Base-by-base conservation (phyloP, 2,329 filamentous ascomycete genomes). In the Paracoccidioides brasiliensis region DNA sequence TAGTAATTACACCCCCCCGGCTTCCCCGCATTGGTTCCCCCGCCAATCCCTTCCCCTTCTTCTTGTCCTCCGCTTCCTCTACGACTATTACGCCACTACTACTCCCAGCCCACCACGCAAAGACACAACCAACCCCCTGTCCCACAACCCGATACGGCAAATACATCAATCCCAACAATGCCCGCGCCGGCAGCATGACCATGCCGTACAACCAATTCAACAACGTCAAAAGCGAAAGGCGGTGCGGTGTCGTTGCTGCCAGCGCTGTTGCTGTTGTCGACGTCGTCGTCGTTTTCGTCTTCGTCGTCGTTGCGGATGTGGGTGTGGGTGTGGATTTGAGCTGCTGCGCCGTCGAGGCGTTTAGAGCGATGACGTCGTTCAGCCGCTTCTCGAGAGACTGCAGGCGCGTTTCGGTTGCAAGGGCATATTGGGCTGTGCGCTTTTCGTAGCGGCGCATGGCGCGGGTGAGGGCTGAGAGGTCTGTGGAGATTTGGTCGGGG, bases 361-460 rank as follows among this genome's bases (percentile, higher is more conserved):
- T 88, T n/a, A 96, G 75, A 0, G 86, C 81, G 48, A 95, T 78
- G 3, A 88, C 85, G 64, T 95, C 90, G 58, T 84, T 81, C 12
- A 94, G 70, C 40, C 85, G 79, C 0, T 76, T 74, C 60, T 95
- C 86, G 4, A 95, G 75, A 22, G 82, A 79, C 43, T 81, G 79
- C 56, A 96, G 80, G 30, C 86, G 81, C 7, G 83, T 80, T 60
- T 95, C 89, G 2, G 84, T 88, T 64, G 91, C 85, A 55, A 85
- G 78, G 8, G 86, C 80, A 33, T 90, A 79, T 6, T 90, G 76
- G 0, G 85, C 85, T 4, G 86, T 83, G 63, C 90, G 87, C 72
- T 95, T 96, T 73, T 97, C 91, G 64, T 95, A 95, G 40, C 89
- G 83, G 22, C 91, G 81, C 46, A 97, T 86, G 3, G 91, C 90